phyloP scores from a whole-genome alignment of 225 moss, liverwort and hornwort genomes.

The Polytrichum formosum region DNA sequence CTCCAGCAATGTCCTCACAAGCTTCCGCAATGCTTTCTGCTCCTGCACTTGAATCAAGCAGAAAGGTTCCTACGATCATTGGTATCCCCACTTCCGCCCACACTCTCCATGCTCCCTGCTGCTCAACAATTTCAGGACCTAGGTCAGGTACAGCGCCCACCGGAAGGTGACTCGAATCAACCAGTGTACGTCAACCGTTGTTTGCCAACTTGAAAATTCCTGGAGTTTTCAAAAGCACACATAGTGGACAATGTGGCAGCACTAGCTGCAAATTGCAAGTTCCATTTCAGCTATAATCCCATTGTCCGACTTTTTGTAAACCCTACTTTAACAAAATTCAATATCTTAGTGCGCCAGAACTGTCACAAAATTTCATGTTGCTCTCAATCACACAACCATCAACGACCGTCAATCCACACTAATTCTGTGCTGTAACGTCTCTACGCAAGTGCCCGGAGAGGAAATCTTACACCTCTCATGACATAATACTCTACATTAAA shows the following conservation, averaged over 20 bases:
- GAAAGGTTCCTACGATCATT: conserved; percentile 36
- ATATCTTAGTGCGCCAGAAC: too few species aligned
- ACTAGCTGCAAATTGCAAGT: background rate
- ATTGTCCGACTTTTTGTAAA: too few species aligned
- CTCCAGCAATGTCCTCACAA: conserved; percentile 49
- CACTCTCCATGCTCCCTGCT: conserved; percentile 22
- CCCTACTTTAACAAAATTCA: too few species aligned
- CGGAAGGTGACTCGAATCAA: background rate
- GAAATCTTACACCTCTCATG: too few species aligned
- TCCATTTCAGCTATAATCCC: background rate
- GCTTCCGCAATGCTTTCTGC: conserved; percentile 48
- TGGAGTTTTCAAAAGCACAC: background rate
- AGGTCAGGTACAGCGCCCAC: background rate
- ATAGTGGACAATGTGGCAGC: background rate
- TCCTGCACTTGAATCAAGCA: conserved; percentile 35
- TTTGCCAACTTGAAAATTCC: background rate
- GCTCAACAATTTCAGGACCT: conserved; percentile 3
- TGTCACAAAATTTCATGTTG: too few species aligned
- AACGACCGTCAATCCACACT: too few species aligned
- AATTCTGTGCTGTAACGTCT: too few species aligned
- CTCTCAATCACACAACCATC: too few species aligned
- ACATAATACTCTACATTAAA: too few species aligned
- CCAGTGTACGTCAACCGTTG: background rate
- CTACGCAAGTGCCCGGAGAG: too few species aligned
- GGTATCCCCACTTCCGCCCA: conserved; percentile 35